Percentiles rank a stretch among this genome's conserved stretches.
Conservation (phyloP, 2,329 filamentous ascomycete species). For the Xylariaceae sp. region DNA sequence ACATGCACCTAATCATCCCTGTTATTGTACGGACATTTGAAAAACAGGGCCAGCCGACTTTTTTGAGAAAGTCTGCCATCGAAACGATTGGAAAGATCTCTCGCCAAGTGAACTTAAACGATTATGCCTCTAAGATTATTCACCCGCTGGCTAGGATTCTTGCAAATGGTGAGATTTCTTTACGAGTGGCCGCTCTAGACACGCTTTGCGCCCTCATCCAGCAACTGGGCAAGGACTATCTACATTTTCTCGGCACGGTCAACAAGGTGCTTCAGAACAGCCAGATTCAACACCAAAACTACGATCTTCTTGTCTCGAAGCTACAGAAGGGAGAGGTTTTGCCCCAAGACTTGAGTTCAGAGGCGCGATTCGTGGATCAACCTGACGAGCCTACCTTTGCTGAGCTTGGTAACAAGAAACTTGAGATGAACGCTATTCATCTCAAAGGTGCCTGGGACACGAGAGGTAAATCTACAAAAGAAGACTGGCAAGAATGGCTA, state of each 20-base stretch:
- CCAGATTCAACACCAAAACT: slow-evolving; percentile 87
- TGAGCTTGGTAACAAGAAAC: slow-evolving; percentile 88
- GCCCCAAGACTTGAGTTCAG: slow-evolving; percentile 92
- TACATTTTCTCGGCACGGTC: slow-evolving; percentile 91
- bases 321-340: slow-evolving; percentile 92
- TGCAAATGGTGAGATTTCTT: slow-evolving; percentile 69
- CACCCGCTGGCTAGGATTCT: slow-evolving; percentile 89
- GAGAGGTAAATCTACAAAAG: slow-evolving; percentile 92
- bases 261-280: slow-evolving; percentile 83
- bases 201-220: slow-evolving; percentile 95
- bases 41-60: slow-evolving; percentile 78
- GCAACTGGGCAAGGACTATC: slow-evolving; percentile 92
- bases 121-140: slow-evolving; percentile 95
- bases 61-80: slow-evolving; percentile 85
- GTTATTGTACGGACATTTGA: slow-evolving; percentile 95
- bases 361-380: slow-evolving; percentile 78
- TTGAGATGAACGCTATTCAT: slow-evolving; percentile 97
- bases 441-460: slow-evolving; percentile 97
- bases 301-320: slow-evolving; percentile 89
- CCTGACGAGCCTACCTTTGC: slow-evolving; percentile 81
- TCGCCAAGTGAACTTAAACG: slow-evolving; percentile 94
- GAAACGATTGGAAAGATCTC: slow-evolving; percentile 95
- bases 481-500: slow-evolving; percentile 99
- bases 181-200: slow-evolving; percentile 86
- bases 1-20: slow-evolving; percentile 98